These are phyloP conservation scores for Mycena indigotica DNA, from an alignment of 768 basidiomycete species.

Conservation along the genomic window DNA sequence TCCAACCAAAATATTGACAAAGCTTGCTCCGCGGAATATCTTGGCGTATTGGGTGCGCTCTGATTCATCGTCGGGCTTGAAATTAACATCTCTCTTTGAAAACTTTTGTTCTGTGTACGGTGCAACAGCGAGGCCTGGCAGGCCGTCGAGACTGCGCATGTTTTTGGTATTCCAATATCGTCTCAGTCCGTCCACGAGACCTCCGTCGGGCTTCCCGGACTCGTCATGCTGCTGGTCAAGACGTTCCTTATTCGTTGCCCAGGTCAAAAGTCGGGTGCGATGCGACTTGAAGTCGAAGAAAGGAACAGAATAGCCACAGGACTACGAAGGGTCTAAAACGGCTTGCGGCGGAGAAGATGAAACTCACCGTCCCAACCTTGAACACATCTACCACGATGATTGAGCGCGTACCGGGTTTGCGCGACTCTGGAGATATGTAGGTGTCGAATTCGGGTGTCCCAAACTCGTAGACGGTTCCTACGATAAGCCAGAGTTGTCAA, in stretches of 20 bases:
- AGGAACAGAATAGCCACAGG: conserved; percentile 68
- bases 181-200: conserved; percentile 46
- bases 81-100: neutral
- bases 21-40: neutral
- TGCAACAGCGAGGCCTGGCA: conserved; percentile 48
- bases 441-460: conserved; percentile 62
- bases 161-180: conserved; percentile 59
- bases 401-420: conserved; percentile 60
- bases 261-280: conserved; percentile 54
- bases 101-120: conserved; percentile 19
- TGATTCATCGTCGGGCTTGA: conserved; percentile 18
- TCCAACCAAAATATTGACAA: conserved; percentile 12
- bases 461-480: conserved; percentile 63
- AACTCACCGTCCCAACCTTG: conserved; percentile 52
- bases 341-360: neutral
- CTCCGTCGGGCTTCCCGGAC: conserved; percentile 10
- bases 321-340: conserved; percentile 38
- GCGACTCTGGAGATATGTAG: conserved; percentile 46
- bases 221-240: conserved; percentile 35
- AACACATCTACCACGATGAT: conserved; percentile 62
- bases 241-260: conserved; percentile 45
- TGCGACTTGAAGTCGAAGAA: conserved; percentile 59
- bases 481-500: neutral
- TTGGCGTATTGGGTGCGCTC: neutral
- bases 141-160: conserved; percentile 54